Evolutionary conservation across 208 protist genomes (phyloP).

Genomic region (Leishmania lainsoni): DNA sequence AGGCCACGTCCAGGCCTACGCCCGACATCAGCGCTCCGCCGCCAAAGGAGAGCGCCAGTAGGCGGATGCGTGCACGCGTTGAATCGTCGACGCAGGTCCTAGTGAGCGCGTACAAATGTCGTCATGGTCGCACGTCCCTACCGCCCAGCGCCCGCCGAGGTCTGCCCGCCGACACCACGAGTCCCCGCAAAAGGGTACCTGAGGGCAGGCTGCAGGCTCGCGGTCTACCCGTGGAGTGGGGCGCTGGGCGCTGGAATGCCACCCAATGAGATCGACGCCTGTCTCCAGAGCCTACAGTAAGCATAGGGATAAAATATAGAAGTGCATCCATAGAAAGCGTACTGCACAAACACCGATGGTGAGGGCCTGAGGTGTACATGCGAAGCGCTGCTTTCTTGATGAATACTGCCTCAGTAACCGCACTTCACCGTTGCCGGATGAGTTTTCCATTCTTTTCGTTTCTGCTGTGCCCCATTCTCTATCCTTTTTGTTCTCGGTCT

Average conservation of each 20-base stretch:
- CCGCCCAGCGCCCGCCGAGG: neutral
- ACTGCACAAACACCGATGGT: neutral
- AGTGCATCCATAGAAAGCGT: too few relatives aligned
- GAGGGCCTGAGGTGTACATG: neutral
- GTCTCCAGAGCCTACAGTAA: too few relatives aligned
- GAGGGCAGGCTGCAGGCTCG: too few relatives aligned
- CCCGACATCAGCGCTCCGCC: neutral
- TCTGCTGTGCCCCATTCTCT: neutral
- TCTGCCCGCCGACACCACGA: too few relatives aligned
- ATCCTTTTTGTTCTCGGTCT: neutral
- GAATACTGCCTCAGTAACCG: too few relatives aligned
- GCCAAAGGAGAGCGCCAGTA: neutral
- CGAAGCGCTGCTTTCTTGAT: neutral
- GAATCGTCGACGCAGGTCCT: neutral
- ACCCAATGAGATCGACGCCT: too few relatives aligned
- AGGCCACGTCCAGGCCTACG: neutral
- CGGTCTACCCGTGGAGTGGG: too few relatives aligned
- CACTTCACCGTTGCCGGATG: too few relatives aligned
- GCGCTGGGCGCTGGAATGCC: too few relatives aligned
- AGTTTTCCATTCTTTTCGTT: too few relatives aligned
- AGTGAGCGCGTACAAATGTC: neutral
- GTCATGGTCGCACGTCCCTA: neutral
- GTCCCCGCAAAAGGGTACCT: too few relatives aligned
- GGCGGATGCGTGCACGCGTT: neutral
- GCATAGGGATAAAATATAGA: too few relatives aligned